These are phyloP conservation scores for Sphaerulina populicola DNA, from an alignment of 2,329 filamentous ascomycete genomes.

Conservation along the genomic window DNA sequence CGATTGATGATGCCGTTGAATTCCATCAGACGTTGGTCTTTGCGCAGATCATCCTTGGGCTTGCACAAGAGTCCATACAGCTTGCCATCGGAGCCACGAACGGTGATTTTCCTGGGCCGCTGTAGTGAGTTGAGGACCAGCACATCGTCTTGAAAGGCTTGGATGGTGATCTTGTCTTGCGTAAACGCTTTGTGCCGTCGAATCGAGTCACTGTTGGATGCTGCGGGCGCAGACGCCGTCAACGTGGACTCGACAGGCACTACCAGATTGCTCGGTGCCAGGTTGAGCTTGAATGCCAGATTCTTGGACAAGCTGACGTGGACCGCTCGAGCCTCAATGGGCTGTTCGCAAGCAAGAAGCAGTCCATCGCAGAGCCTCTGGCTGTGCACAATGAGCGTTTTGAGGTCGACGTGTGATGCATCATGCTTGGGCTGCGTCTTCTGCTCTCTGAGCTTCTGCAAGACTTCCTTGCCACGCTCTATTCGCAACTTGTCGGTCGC, in stretches of 20 bases:
- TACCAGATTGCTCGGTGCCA: slow-evolving; percentile 73
- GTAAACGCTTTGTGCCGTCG: slow-evolving; percentile 77
- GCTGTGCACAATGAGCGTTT: slow-evolving; percentile 63
- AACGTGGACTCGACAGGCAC: slow-evolving; percentile 82
- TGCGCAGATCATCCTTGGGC: slow-evolving; percentile 93
- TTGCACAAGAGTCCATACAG: slow-evolving; percentile 89
- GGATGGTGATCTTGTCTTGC: slow-evolving; percentile 74
- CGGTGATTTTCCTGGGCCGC: slow-evolving; percentile 80
- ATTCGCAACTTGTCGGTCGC: slow-evolving; percentile 64
- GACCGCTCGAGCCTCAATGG: slow-evolving; percentile 61
- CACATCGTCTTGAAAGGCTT: slow-evolving; percentile 74
- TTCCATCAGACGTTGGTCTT: slow-evolving; percentile 97
- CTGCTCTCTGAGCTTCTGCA: slow-evolving; percentile 40
- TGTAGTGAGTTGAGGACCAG: slow-evolving; percentile 84
- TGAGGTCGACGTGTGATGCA: slow-evolving; percentile 52
- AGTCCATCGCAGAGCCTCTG: slow-evolving; percentile 78
- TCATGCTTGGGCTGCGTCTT: slow-evolving; percentile 51
- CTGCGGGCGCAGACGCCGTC: slow-evolving; percentile 66
- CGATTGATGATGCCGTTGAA: slow-evolving; percentile 98
- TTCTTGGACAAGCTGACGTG: slow-evolving; percentile 68
- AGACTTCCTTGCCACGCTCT: slow-evolving; percentile 40
- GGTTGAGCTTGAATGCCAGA: slow-evolving; percentile 74
- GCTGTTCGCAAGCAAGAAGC: slow-evolving; percentile 69
- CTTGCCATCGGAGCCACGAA: slow-evolving; percentile 80
- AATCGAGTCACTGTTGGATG: slow-evolving; percentile 59